These are phyloP conservation scores for Nigrospora sphaerica DNA, from an alignment of 2,329 filamentous ascomycete genomes.

Conservation along the genomic window DNA sequence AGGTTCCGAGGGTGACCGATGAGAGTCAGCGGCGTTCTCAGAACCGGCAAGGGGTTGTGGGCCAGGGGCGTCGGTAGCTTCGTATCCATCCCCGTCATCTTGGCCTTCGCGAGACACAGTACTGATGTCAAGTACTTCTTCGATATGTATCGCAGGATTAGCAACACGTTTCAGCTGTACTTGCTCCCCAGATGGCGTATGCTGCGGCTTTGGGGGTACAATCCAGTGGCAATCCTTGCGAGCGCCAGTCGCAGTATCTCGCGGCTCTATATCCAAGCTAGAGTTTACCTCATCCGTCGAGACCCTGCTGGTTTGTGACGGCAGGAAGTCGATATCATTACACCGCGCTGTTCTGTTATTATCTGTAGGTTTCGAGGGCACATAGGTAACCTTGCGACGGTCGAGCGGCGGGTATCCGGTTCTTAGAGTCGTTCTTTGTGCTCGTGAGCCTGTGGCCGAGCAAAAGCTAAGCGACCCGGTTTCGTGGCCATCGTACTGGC, in stretches of 20 bases:
- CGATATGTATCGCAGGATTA: conserved; percentile 21
- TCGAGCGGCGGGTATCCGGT: too few species aligned
- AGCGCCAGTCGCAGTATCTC: conserved; percentile 13
- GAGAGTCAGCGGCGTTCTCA: too few species aligned
- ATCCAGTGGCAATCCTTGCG: conserved; percentile 14
- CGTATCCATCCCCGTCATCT: too few species aligned
- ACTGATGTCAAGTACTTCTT: conserved; percentile 10
- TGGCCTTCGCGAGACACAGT: too few species aligned
- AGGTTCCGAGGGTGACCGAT: too few species aligned
- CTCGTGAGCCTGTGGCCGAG: too few species aligned
- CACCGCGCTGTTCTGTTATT: conserved; percentile 5
- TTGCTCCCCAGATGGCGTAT: conserved; percentile 15
- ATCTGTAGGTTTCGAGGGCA: too few species aligned
- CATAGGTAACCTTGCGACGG: too few species aligned
- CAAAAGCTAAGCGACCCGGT: too few species aligned
- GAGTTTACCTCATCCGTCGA: conserved; percentile 23
- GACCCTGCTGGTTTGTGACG: conserved; percentile 20
- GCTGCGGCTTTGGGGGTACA: conserved; percentile 14
- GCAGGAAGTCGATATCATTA: conserved; percentile 23
- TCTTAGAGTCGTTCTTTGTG: too few species aligned
- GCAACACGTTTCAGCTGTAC: conserved; percentile 17
- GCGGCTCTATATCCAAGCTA: conserved; percentile 18
- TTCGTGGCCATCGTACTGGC: conserved; percentile 6
- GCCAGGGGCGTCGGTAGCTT: too few species aligned
- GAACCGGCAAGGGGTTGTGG: too few species aligned